Evolutionary conservation across 805 yeast species (phyloP).

Genomic region (Candida namnaoensis): DNA sequence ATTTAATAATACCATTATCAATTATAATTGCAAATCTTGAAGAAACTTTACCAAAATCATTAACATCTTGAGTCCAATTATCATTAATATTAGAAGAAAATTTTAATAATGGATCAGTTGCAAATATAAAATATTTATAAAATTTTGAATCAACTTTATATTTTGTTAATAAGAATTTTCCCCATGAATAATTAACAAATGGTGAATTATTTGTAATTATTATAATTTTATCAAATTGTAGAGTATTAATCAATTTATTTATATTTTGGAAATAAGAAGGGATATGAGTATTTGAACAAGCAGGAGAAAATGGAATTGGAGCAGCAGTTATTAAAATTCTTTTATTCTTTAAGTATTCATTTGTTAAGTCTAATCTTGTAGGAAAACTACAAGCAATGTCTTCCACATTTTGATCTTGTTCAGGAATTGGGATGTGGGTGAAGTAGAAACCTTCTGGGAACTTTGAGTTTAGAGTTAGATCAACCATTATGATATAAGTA

Average conservation of each 20-base stretch:
- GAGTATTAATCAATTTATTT: neutral
- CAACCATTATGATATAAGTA: constrained; percentile 4
- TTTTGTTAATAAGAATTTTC: constrained; percentile 25
- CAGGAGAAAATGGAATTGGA: constrained; percentile 86
- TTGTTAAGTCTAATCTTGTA: constrained; percentile 14
- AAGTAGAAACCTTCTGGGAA: constrained; percentile 21
- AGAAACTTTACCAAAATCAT: constrained; percentile 50
- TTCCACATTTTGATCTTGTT: too few relatives aligned
- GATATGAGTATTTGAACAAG: constrained; percentile 64
- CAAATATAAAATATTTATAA: constrained; percentile 36
- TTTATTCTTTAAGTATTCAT: constrained; percentile 17
- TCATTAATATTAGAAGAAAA: constrained; percentile 31
- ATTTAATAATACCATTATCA: constrained; percentile 44
- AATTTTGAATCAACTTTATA: constrained; percentile 16
- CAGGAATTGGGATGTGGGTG: constrained; percentile 18
- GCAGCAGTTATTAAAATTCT: constrained; percentile 61
- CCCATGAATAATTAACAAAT: constrained; percentile 67
- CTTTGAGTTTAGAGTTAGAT: constrained; percentile 10
- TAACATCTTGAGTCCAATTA: constrained; percentile 38
- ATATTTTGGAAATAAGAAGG: constrained; percentile 24
- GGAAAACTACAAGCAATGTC: constrained; percentile 15
- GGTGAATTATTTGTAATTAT: constrained; percentile 66
- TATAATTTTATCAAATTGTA: constrained; percentile 40
- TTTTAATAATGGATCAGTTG: constrained; percentile 53
- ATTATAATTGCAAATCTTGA: constrained; percentile 68